Percentiles rank a stretch among this genome's conserved stretches.
phyloP scores from a whole-genome alignment of 305 asterid species.

The Fraxinus baroniana region DNA sequence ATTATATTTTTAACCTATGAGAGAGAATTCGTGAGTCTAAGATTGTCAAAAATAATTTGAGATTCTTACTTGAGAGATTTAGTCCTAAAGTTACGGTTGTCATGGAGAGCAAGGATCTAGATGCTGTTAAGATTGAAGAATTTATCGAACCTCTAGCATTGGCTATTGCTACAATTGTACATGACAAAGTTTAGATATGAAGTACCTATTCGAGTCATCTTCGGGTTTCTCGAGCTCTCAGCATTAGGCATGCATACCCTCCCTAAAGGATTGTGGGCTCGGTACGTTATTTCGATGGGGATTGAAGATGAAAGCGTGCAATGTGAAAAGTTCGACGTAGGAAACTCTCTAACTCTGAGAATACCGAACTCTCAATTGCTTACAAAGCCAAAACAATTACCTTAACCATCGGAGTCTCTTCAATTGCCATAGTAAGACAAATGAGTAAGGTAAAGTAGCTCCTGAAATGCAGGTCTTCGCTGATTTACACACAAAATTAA shows the following conservation, averaged over 20 bases:
- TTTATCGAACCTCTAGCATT: conserved; percentile 68
- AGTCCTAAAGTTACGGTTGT: conserved; percentile 56
- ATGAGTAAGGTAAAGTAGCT: no score
- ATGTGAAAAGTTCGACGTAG: conserved; percentile 45
- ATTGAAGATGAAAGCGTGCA: conserved; percentile 53
- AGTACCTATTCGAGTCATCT: no score
- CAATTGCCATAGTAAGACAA: no score
- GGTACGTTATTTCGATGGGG: conserved; percentile 40
- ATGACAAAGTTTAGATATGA: background rate
- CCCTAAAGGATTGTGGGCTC: conserved; percentile 53
- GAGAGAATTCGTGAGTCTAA: no score
- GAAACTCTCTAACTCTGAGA: conserved; percentile 16
- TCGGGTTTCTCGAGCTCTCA: conserved; percentile 26
- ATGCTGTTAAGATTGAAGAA: no score
- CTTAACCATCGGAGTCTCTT: no score
- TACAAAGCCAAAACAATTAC: background rate
- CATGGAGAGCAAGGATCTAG: no score
- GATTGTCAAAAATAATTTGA: no score
- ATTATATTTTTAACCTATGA: no score
- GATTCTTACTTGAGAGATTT: no score
- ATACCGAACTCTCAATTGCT: conserved; percentile 5
- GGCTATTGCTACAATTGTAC: conserved; percentile 41
- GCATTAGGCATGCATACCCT: conserved; percentile 30
- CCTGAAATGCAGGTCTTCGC: no score
- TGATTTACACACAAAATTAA: no score